A percentile compares a stretch with the other conserved stretches of the same genome.
Conservation (phyloP, 2,329 filamentous ascomycete species). For the Colletotrichum higginsianum region DNA sequence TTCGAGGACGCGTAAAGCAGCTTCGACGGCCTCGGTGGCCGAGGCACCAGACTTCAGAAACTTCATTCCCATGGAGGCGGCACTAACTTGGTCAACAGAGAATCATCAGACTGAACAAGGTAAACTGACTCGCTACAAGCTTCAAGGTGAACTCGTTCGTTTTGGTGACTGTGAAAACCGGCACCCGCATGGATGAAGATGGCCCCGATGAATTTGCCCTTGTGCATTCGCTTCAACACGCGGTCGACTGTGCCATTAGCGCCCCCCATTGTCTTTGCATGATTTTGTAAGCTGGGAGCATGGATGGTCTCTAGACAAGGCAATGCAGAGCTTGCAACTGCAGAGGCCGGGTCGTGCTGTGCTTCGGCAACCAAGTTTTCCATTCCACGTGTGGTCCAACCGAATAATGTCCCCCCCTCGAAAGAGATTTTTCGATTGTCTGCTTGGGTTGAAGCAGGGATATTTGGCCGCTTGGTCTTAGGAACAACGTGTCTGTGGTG, state of each 20-base stretch:
- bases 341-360: slow-evolving; percentile 8
- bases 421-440: background rate
- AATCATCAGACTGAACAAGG: background rate
- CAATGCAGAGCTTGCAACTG: background rate
- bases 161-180: slow-evolving; percentile 90
- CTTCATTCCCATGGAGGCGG: slow-evolving; percentile 86
- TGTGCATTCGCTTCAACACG: slow-evolving; percentile 54
- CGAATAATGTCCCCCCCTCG: background rate
- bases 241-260: slow-evolving; percentile 60
- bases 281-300: no score
- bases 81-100: slow-evolving; percentile 66
- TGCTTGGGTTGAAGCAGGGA: background rate
- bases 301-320: background rate
- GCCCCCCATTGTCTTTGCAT: slow-evolving; percentile 43
- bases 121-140: slow-evolving; percentile 88
- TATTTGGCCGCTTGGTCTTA: background rate
- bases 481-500: background rate
- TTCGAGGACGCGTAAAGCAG: slow-evolving; percentile 88
- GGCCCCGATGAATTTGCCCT: slow-evolving; percentile 68
- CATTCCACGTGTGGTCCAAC: slow-evolving; percentile 22
- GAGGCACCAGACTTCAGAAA: slow-evolving; percentile 83
- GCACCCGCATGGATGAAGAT: slow-evolving; percentile 98
- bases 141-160: slow-evolving; percentile 86
- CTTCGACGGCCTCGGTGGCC: slow-evolving; percentile 90
- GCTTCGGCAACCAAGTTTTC: slow-evolving; percentile 14